Base-by-base conservation (phyloP, 129 eudicot genomes). In the Pulicaria dysenterica region DNA sequence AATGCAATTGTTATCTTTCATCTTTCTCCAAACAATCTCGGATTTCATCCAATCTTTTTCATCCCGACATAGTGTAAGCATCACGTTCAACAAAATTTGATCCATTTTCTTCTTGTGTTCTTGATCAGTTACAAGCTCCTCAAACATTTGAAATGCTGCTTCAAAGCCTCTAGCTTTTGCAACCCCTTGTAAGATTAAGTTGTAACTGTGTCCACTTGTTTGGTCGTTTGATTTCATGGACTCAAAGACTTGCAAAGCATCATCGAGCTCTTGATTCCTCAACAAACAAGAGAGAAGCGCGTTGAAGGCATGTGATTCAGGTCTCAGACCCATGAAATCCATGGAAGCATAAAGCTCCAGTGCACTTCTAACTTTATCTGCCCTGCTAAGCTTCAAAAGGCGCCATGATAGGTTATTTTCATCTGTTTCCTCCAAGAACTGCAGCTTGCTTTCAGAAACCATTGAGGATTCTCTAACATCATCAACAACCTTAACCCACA, bases 381-480 rank as follows among this genome's bases (percentile, higher is more conserved):
- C 73, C 66, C 95, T 75, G 66, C 99, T 90, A 64, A 95, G 99
- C 82, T 73, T 80, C 87, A 95, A 76, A 39, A 95, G 80, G 64
- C 94, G 84, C 75, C 84, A 68, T 0, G 99, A 95, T 5, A 95
- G 80, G 43, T 72, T 49, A 79, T 80, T 76, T 74, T 83, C 95
- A 81, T 86, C 81, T 24, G 83, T 81, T 83, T 95, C 99, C 79
- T 88, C 96, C 49, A 95, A 64, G 76, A 84, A 95, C 57, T 75
- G 79, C 44, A 90, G 59, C 74, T 67, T 73, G 75, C 49, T 67
- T 62, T 71, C 84, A 6, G 79, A 57, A 62, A 58, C 82, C 10
- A 8, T 16, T 37, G 81, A 73, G 56, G 59, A 47, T 50, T 7
- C 49, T 64, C 47, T 69, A 34, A 8, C 62, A 24, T 43, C 85